These are phyloP conservation scores for Neofusicoccum sp. DNA, from an alignment of 2,329 filamentous ascomycete species.

Conservation along the genomic window DNA sequence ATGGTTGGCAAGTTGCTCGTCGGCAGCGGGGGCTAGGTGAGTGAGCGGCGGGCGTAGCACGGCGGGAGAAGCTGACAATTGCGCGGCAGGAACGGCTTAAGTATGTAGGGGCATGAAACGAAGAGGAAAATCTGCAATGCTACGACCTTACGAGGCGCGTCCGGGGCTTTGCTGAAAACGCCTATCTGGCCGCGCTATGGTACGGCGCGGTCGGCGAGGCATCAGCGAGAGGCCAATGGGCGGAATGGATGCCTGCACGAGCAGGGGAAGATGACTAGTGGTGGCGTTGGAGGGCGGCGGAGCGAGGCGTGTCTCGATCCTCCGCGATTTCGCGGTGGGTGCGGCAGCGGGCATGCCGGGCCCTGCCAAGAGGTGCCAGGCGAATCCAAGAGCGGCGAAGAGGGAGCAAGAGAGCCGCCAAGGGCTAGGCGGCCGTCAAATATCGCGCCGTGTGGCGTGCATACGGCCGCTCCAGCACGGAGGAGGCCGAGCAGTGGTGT, in stretches of 20 bases:
- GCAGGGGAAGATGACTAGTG: conserved; percentile 15
- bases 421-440: conserved; percentile 1
- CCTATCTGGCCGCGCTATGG: not conserved
- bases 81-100: conserved; percentile 1
- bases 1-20: conserved; percentile 9
- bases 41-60: not conserved
- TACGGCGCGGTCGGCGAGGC: not conserved
- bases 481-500: not conserved
- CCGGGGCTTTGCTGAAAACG: conserved; percentile 17
- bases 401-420: conserved; percentile 5
- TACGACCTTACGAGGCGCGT: not conserved
- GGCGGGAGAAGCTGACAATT: not conserved
- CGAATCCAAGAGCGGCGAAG: conserved; percentile 4
- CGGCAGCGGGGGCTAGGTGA: not conserved
- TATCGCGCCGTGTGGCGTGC: not conserved
- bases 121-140: not conserved
- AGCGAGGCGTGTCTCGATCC: not conserved
- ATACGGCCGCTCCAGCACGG: not conserved
- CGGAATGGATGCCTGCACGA: conserved; percentile 2
- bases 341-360: not conserved
- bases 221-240: conserved; percentile 3
- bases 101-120: not conserved
- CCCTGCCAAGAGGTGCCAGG: conserved; percentile 5
- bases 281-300: not conserved
- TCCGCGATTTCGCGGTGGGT: not conserved